phyloP scores from a whole-genome alignment of 208 protist species.

The Crithidia mellificae region DNA sequence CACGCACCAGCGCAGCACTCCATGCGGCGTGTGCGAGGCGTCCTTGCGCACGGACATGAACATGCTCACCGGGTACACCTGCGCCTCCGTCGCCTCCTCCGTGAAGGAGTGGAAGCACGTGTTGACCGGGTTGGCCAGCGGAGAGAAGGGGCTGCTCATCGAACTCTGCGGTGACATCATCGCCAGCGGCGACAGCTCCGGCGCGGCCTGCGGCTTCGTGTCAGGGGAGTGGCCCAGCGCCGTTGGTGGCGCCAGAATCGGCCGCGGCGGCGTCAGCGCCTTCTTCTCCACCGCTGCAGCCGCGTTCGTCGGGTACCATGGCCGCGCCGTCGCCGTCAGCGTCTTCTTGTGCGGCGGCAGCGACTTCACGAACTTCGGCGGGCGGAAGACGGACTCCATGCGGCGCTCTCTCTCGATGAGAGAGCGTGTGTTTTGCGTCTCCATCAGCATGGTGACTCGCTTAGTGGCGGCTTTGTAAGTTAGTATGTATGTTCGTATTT shows the following conservation, averaged over 20 bases:
- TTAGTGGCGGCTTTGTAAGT: too few relatives aligned
- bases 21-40: slow-evolving; percentile 86
- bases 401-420: slow-evolving; percentile 63
- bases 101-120: slow-evolving; percentile 69
- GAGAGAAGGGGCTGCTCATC: slow-evolving; percentile 52
- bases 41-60: slow-evolving; percentile 77
- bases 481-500: too few relatives aligned
- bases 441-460: slow-evolving; percentile 35
- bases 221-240: slow-evolving; percentile 64
- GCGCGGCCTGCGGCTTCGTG: slow-evolving; percentile 29
- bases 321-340: slow-evolving; percentile 51
- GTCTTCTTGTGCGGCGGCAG: slow-evolving; percentile 46
- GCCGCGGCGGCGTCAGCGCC: slow-evolving; percentile 24
- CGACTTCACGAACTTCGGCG: slow-evolving; percentile 49
- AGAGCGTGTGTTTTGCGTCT: slow-evolving; percentile 37
- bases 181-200: slow-evolving; percentile 19
- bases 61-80: slow-evolving; percentile 79
- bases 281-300: slow-evolving; percentile 25
- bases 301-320: slow-evolving; percentile 48
- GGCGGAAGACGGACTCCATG: slow-evolving; percentile 68
- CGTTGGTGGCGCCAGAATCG: slow-evolving; percentile 46
- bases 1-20: slow-evolving; percentile 78
- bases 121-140: slow-evolving; percentile 55
- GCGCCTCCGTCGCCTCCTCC: slow-evolving; percentile 42
- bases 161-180: too few relatives aligned